Evolutionary conservation across 108 stramenopile species (phyloP).

Genomic region (Nitzschia sp.): DNA sequence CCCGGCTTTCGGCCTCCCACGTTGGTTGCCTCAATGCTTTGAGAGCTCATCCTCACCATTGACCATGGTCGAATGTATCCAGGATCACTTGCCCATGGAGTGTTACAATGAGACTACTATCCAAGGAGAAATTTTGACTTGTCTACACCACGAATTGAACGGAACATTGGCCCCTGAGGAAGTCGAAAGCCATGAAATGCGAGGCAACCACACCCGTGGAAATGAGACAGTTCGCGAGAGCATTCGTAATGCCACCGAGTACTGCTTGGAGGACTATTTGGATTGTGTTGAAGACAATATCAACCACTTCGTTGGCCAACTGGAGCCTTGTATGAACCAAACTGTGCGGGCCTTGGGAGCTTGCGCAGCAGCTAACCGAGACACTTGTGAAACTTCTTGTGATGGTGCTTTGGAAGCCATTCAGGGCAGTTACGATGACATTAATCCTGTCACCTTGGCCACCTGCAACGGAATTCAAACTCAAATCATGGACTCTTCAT

Average conservation of each 20-base stretch:
- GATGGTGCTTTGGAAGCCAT: neutral
- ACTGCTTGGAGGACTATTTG: neutral
- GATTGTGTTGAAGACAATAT: neutral
- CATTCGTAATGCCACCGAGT: neutral
- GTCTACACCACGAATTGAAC: neutral
- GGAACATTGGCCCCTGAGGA: neutral
- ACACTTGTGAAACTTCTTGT: neutral
- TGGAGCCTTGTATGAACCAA: neutral
- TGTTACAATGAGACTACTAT: neutral
- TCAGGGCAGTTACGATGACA: slow-evolving; percentile 1
- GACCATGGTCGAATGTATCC: neutral
- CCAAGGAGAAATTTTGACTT: neutral
- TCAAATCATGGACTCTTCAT: slow-evolving; percentile 1
- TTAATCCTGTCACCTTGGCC: slow-evolving; percentile 4
- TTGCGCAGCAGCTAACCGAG: neutral
- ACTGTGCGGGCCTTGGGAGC: neutral
- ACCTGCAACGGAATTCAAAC: neutral
- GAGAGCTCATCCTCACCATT: neutral
- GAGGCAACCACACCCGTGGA: neutral
- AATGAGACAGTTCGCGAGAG: neutral
- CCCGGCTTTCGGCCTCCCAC: too few relatives aligned
- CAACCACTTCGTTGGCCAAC: neutral
- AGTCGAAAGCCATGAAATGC: neutral
- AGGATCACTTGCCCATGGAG: neutral
- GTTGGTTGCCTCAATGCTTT: neutral